Evolutionary conservation across 2,329 filamentous ascomycete genomes (phyloP), one percentile per base, ranked within the genome.

Genomic region (Botryosphaeria dothidea): DNA sequence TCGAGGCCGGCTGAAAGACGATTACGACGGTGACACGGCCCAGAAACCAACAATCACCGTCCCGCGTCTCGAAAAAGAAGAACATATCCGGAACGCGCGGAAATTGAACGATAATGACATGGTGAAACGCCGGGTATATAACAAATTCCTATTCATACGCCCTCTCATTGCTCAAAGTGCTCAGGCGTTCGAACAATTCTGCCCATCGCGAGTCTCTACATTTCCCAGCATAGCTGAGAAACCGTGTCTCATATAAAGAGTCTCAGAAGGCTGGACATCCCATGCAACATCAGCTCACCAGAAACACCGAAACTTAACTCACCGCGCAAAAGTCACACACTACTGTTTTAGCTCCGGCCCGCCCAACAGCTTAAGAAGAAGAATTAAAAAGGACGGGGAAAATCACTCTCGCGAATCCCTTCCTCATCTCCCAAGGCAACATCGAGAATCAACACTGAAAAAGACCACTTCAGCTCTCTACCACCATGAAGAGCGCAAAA

Each of bases 41-140:
- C 17, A 19, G 17, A 25, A 31, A 2, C 31, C 34, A 41, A 9
- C 52, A 25, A 11, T 56, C 21, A 23, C 31, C 51, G 31, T 21
- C 29, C 51, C 31, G 9, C 29, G 27, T 27, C 17, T 51, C 29
- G 19, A n/a, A 19, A 19, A n/a, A 52, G 25, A 4, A 13, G 38
- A 34, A 9, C 54, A 19, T 25, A n/a, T 21, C 54, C 13, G 27
- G 13, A 17, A 34, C n/a, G 21, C 41, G 36, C 38, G 52, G 38
- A 57, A 19, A 29, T 17, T 27, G 27, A 60, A 31, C n/a, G 43
- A 60, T 23, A 58, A 13, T 9, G 9, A 9, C 3, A 46, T 23
- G 56, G 29, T 60, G 56, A 60, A 46, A 60, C 56, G 41, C 56
- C 56, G 56, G 27, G 6, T 23, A 46, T 43, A n/a, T 23, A 17